Evolutionary conservation across 2,329 filamentous ascomycete species (phyloP).

Genomic region (Diplodia seriata): DNA sequence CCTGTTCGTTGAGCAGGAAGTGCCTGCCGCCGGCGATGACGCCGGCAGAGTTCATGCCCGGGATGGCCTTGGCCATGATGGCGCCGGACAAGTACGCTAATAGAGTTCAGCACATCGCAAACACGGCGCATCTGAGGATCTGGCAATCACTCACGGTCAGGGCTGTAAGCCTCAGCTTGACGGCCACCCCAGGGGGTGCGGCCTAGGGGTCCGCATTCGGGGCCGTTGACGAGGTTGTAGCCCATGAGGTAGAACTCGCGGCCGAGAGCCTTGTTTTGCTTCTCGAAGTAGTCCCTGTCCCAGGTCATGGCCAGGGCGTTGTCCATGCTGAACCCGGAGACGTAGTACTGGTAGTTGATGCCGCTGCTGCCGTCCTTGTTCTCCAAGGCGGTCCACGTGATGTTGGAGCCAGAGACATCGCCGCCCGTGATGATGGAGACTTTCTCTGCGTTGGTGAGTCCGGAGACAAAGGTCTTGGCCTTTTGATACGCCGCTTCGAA

Average conservation of each 20-base stretch:
- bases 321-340: conserved; percentile 37
- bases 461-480: conserved; percentile 18
- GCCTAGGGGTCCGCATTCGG: conserved; percentile 25
- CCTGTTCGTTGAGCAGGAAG: conserved; percentile 44
- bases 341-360: conserved; percentile 38
- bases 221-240: conserved; percentile 37
- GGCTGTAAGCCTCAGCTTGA: conserved; percentile 23
- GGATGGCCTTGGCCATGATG: conserved; percentile 14
- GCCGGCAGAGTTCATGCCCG: conserved; percentile 20
- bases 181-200: conserved; percentile 26
- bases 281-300: conserved; percentile 35
- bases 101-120: background rate
- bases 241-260: conserved; percentile 38
- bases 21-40: conserved; percentile 35
- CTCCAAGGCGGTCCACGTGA: conserved; percentile 36
- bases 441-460: conserved; percentile 28
- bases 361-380: conserved; percentile 38
- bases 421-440: conserved; percentile 28
- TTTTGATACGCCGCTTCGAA: conserved; percentile 18
- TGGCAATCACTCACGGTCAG: conserved; percentile 16
- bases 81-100: conserved; percentile 18
- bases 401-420: conserved; percentile 25
- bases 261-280: conserved; percentile 35
- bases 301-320: conserved; percentile 39
- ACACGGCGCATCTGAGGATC: no score